Evolutionary conservation across 441 rosid species (phyloP).

Genomic region (Eutrema salsugineum): DNA sequence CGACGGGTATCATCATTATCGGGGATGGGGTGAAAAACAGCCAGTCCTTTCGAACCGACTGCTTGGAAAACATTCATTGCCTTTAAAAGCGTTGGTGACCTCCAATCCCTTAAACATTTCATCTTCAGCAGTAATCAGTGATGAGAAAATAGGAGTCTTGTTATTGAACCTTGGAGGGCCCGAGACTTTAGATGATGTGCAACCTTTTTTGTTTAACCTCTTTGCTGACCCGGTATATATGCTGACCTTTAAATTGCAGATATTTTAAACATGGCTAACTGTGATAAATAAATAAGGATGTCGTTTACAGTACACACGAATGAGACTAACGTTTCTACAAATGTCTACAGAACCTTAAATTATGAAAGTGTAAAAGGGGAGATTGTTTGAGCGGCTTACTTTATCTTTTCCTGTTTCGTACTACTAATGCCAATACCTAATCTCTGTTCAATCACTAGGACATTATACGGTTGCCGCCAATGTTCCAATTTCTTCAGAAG

Average conservation of each 20-base stretch:
- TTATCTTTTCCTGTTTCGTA: not conserved
- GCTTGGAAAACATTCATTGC: slow-evolving; percentile 28
- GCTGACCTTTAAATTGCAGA: not conserved
- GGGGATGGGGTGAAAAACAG: slow-evolving; percentile 36
- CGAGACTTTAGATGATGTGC: slow-evolving; percentile 95
- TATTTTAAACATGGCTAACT: not conserved
- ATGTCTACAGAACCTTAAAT: not conserved
- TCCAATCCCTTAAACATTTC: slow-evolving; percentile 46
- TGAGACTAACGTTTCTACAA: not conserved
- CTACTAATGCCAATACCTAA: not conserved
- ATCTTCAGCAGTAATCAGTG: slow-evolving; percentile 36
- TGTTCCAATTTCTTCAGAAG: slow-evolving; percentile 89
- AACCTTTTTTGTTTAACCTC: slow-evolving; percentile 95
- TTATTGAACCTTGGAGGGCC: slow-evolving; percentile 98
- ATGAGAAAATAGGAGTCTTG: slow-evolving; percentile 75
- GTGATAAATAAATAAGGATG: not conserved
- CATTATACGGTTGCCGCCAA: slow-evolving; percentile 82
- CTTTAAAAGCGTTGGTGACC: slow-evolving; percentile 58
- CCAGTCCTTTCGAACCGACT: slow-evolving; percentile 27
- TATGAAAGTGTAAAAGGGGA: not conserved
- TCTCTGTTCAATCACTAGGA: slow-evolving; percentile 48
- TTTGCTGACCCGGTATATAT: slow-evolving; percentile 88
- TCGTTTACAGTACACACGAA: not conserved
- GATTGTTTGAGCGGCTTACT: not conserved
- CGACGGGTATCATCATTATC: slow-evolving; percentile 26